These are phyloP conservation scores for Saccharomyces kudriavzevii DNA, from an alignment of 805 yeast species.

Conservation along the genomic window DNA sequence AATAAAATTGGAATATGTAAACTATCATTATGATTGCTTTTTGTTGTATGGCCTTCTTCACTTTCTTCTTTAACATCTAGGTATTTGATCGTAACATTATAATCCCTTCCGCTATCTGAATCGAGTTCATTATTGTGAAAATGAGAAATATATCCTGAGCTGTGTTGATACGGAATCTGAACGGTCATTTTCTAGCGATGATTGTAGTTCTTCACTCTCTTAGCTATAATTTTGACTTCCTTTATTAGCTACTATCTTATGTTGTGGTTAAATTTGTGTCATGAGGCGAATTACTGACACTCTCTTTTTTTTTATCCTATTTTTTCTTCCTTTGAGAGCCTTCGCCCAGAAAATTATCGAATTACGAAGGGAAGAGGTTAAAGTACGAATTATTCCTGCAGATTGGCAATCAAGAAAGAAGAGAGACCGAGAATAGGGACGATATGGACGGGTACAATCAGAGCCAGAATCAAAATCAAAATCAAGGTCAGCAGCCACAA, in stretches of 20 bases:
- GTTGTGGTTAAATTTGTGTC: neutral
- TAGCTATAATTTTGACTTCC: too few species aligned
- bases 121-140: neutral
- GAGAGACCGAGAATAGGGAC: neutral
- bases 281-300: neutral
- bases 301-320: neutral
- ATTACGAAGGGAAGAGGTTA: neutral
- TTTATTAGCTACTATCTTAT: neutral
- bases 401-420: neutral
- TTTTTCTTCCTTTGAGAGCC: neutral
- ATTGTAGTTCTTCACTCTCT: neutral
- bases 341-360: neutral
- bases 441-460: neutral
- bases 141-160: neutral
- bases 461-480: conserved; percentile 3
- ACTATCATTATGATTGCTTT: neutral
- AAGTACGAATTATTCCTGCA: neutral
- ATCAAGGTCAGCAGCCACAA: conserved; percentile 3
- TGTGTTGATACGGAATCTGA: neutral
- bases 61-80: neutral
- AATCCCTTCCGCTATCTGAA: neutral
- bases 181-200: neutral
- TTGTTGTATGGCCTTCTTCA: neutral
- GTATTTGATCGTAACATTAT: neutral
- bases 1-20: conserved; percentile 18